Base-by-base conservation (phyloP, 2,329 filamentous ascomycete species). In the Nemania serpens region DNA sequence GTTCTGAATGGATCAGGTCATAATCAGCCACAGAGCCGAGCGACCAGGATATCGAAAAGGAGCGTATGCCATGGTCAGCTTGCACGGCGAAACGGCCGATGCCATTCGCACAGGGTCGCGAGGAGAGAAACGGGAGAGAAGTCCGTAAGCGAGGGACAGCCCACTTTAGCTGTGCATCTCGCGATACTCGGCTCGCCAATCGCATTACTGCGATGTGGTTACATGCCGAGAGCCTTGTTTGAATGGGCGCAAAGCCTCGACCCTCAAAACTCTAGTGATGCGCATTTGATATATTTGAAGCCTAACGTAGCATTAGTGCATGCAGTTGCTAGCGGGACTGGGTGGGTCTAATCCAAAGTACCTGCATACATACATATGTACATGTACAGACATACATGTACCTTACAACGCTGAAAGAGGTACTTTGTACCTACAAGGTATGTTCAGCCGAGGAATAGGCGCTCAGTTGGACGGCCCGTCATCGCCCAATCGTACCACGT, bases 131-230 rank as follows among this genome's bases (percentile, higher is more conserved):
- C 33, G 33, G 41, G 53, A 57, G 42, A 52, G 45, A 55, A n/a
- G 50, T 55, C 54, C 41, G 66, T 50, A 59, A 54, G 65, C 61
- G 59, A 61, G 67, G 56, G 53, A 63, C 42, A 58, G 65, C 59
- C 58, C 58, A 61, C 59, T 65, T 68, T 62, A 68, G 67, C 68
- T 70, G 72, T 68, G 74, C 70, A 71, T 75, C 62, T 71, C 70
- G 71, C 64, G 69, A 53, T 33, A 52, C 51, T 63, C 64, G 69
- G 63, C 63, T 66, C 70, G 63, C 70, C 68, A 68, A 57, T 73
- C 70, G 72, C 73, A 75, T 75, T 72, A 73, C 73, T 73, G 68
- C 67, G 52, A 65, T 61, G 45, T 58, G 51, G 53, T 67, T 42
- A 69, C 71, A 72, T 73, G 53, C 65, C 67, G 68, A 36, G 20